Evolutionary conservation across 2,329 filamentous ascomycete genomes (phyloP).

Genomic region (Stenocarpella maydis): DNA sequence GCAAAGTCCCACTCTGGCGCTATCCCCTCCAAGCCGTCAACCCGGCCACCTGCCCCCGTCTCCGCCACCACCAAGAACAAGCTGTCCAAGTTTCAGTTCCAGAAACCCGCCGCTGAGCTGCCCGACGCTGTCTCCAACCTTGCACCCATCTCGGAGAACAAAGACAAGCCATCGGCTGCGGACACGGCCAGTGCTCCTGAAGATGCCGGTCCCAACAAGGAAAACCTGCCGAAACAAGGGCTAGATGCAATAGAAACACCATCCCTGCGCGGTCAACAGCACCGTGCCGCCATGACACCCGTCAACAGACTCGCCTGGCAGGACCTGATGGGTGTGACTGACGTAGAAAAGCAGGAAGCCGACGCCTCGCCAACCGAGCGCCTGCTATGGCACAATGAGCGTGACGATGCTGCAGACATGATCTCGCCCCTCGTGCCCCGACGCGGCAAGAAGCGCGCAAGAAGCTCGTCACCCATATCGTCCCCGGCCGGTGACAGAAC

Average conservation of each 20-base stretch:
- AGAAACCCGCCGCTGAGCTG: conserved; percentile 44
- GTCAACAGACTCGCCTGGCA: conserved; percentile 63
- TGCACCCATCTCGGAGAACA: neutral
- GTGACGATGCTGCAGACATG: conserved; percentile 50
- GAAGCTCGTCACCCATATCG: conserved; percentile 76
- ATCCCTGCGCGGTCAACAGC: neutral
- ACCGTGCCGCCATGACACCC: conserved; percentile 50
- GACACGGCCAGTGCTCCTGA: conserved; percentile 16
- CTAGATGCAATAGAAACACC: conserved; percentile 8
- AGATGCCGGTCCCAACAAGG: conserved; percentile 36
- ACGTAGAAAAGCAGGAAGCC: conserved; percentile 53
- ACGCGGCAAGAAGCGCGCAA: conserved; percentile 70
- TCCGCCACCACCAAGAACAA: conserved; percentile 69
- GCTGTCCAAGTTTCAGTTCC: conserved; percentile 65
- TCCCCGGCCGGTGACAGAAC: conserved; percentile 66
- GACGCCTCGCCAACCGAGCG: conserved; percentile 67
- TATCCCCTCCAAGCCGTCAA: conserved; percentile 47
- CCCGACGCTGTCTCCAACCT: neutral
- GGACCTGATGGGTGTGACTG: conserved; percentile 61
- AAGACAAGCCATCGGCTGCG: conserved; percentile 1
- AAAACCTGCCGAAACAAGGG: conserved; percentile 37
- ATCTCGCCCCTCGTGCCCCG: conserved; percentile 59
- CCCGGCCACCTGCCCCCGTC: conserved; percentile 51
- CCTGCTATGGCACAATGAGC: conserved; percentile 66
- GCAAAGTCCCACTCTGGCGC: conserved; percentile 57